These are phyloP conservation scores for Acidomyces sp. DNA, from an alignment of 495 filamentous ascomycete species.

Conservation along the genomic window DNA sequence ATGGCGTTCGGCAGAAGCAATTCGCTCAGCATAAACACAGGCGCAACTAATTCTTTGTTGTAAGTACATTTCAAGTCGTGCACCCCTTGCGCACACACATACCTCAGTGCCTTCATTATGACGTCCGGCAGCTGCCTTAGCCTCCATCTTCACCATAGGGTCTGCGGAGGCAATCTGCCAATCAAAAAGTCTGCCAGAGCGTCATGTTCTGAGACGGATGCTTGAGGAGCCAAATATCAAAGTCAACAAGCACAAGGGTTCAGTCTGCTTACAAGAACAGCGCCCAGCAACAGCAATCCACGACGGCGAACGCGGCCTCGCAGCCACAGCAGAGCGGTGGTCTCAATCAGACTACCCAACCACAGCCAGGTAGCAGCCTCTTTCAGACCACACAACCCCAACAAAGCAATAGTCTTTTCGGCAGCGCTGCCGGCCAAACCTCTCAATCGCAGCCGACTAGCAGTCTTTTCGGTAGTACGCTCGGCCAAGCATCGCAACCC, in stretches of 20 bases:
- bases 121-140: background rate
- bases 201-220: no score
- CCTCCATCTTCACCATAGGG: background rate
- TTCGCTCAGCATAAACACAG: slow-evolving; percentile 17
- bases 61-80: slow-evolving; percentile 6
- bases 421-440: slow-evolving; percentile 5
- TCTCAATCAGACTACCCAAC: slow-evolving; percentile 3
- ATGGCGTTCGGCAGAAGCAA: slow-evolving; percentile 17
- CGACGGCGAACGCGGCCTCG: background rate
- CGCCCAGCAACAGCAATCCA: background rate
- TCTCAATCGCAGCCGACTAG: slow-evolving; percentile 13
- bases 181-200: no score
- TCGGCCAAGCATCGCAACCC: slow-evolving; percentile 24
- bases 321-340: no score
- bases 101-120: background rate
- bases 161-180: no score
- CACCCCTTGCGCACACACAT: background rate
- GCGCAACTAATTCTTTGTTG: slow-evolving; percentile 14
- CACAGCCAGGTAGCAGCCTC: no score
- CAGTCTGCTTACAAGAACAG: no score
- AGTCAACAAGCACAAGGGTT: no score
- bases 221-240: no score
- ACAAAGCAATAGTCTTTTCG: slow-evolving; percentile 10
- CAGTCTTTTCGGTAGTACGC: slow-evolving; percentile 11
- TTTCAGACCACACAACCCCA: background rate